phyloP scores from a whole-genome alignment of 257 asterid species.

The Anisodus acutangulus region DNA sequence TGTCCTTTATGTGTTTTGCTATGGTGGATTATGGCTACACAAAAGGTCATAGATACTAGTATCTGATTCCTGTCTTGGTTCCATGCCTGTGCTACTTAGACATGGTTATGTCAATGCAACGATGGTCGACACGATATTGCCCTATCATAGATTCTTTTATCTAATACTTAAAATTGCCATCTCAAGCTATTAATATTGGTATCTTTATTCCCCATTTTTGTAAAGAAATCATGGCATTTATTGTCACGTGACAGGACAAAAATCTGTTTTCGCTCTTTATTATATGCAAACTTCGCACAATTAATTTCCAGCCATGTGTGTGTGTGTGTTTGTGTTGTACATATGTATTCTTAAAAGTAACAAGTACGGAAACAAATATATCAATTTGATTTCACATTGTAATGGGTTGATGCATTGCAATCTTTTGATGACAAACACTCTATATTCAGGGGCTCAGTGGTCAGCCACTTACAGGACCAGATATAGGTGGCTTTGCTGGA shows the following conservation, averaged over 20 bases:
- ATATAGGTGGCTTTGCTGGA: conserved; percentile 98
- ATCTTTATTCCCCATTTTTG: neutral
- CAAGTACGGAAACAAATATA: neutral
- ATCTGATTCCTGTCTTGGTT: neutral
- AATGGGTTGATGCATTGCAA: neutral
- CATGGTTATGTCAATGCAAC: neutral
- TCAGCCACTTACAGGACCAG: conserved; percentile 96
- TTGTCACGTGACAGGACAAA: neutral
- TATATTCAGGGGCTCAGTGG: conserved; percentile 85
- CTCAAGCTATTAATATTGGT: neutral
- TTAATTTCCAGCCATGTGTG: neutral
- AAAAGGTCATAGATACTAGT: neutral
- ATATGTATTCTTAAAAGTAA: neutral
- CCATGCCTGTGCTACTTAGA: conserved; percentile 5
- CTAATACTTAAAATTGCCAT: neutral
- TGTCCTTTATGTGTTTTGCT: neutral
- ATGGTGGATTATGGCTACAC: neutral
- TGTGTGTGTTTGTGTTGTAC: neutral
- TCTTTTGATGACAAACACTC: conserved; percentile 20
- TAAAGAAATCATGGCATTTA: conserved; percentile 6
- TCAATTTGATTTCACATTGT: neutral
- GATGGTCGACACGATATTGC: neutral
- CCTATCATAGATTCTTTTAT: conserved; percentile 13
- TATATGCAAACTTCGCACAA: neutral
- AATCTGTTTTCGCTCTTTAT: neutral